phyloP scores from a whole-genome alignment of 1,139 yeast species.

The Suhomyces terraborum region DNA sequence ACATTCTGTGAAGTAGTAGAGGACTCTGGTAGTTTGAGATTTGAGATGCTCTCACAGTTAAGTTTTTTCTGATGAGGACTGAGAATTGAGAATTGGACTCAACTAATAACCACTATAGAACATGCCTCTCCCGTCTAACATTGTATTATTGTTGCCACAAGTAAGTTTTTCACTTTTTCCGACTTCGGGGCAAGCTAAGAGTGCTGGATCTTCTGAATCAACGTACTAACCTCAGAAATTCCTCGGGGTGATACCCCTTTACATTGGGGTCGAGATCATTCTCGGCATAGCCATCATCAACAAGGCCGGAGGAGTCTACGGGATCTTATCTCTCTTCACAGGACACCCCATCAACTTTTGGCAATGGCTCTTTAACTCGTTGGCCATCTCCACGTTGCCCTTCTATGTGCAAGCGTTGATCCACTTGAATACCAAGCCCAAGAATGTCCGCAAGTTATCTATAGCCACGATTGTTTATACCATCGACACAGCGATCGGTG shows the following conservation, averaged over 20 bases:
- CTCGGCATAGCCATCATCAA: constrained; percentile 80
- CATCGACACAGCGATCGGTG: constrained; percentile 66
- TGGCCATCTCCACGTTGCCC: constrained; percentile 66
- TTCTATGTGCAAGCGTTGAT: constrained; percentile 64
- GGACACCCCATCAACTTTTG: constrained; percentile 82
- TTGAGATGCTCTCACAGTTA: background rate
- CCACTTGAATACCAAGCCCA: constrained; percentile 34
- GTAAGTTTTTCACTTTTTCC: constrained; percentile 23
- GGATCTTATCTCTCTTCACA: constrained; percentile 80
- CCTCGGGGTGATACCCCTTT: constrained; percentile 68
- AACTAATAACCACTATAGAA: constrained; percentile 2
- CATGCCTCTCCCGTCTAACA: constrained; percentile 19
- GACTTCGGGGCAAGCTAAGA: too few relatives aligned
- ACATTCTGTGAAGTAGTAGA: constrained; percentile 2
- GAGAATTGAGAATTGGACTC: constrained; percentile 1
- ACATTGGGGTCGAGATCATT: constrained; percentile 83
- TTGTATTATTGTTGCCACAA: constrained; percentile 27
- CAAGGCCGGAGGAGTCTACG: constrained; percentile 88
- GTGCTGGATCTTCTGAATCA: background rate
- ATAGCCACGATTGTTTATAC: constrained; percentile 64
- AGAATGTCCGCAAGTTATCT: constrained; percentile 49
- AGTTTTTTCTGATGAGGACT: constrained; percentile 12
- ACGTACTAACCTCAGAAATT: constrained; percentile 42
- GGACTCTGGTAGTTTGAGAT: background rate
- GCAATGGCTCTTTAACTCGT: constrained; percentile 80